phyloP scores from a whole-genome alignment of 257 asterid species.

The Ilex aquifolium region DNA sequence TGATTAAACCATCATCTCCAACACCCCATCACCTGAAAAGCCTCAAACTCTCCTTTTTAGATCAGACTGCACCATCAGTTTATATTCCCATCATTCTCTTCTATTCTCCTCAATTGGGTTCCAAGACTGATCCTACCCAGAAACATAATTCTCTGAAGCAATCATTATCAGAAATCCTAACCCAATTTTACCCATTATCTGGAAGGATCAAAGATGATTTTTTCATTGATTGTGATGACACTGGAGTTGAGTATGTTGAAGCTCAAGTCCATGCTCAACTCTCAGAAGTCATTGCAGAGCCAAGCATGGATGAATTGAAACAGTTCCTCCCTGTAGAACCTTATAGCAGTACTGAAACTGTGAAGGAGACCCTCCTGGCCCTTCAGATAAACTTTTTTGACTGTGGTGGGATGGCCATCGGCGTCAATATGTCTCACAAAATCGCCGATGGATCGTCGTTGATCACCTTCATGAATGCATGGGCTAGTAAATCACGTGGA shows the following conservation, averaged over 20 bases:
- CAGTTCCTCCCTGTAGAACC: slow-evolving; percentile 19
- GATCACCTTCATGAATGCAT: not conserved
- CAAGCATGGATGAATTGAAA: slow-evolving; percentile 1
- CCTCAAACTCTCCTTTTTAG: not conserved
- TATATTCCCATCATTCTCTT: not conserved
- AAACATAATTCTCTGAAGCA: not conserved
- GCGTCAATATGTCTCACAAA: not conserved
- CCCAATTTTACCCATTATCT: slow-evolving; percentile 2
- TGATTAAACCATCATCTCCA: not conserved
- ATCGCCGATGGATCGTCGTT: not conserved
- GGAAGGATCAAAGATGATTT: slow-evolving; percentile 16
- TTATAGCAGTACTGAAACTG: not conserved
- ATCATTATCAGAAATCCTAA: not conserved
- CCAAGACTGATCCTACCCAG: not conserved
- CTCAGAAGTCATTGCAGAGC: slow-evolving; percentile 6
- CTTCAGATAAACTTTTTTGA: not conserved
- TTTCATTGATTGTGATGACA: slow-evolving; percentile 34
- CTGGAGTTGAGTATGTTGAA: slow-evolving; percentile 29
- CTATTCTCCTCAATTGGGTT: not conserved
- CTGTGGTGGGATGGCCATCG: not conserved
- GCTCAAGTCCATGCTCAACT: slow-evolving; percentile 19
- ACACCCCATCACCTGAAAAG: not conserved
- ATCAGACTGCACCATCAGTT: not conserved
- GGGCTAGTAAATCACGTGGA: slow-evolving; percentile 27
- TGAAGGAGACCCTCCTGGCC: no score